Conservation (phyloP, 106 monocot species). For the Dendrobium officinale region DNA sequence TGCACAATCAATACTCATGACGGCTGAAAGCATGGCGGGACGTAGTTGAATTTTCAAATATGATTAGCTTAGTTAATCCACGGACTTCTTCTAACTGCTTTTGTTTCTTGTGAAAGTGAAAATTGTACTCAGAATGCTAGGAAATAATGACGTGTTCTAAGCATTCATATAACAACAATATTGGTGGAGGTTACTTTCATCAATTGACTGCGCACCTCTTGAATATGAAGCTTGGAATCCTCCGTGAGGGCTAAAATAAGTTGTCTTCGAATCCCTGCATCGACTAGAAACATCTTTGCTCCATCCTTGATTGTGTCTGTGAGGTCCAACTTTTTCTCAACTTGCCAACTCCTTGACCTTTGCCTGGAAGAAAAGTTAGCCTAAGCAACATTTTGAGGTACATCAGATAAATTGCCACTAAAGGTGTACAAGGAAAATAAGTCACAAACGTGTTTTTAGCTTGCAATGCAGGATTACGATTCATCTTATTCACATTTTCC, state of each 20-base stretch:
- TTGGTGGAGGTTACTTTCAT: not conserved
- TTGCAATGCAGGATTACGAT: conserved; percentile 69
- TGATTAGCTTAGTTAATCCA: too few species aligned
- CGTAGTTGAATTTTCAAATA: too few species aligned
- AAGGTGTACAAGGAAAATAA: conserved; percentile 6
- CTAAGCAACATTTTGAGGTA: not conserved
- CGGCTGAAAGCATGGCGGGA: too few species aligned
- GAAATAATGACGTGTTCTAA: not conserved
- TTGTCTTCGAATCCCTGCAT: conserved; percentile 79
- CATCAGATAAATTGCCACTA: not conserved
- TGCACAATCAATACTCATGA: too few species aligned
- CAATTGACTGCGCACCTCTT: conserved; percentile 59
- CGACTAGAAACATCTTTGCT: conserved; percentile 76
- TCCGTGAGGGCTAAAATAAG: conserved; percentile 95
- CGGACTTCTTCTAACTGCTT: too few species aligned
- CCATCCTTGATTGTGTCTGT: conserved; percentile 98
- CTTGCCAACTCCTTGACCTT: conserved; percentile 30
- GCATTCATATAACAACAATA: not conserved
- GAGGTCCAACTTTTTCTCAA: conserved; percentile 74
- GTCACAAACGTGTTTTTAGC: conserved; percentile 40
- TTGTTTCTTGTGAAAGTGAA: too few species aligned
- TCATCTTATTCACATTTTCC: conserved; percentile 95
- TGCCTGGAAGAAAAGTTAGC: conserved; percentile 22
- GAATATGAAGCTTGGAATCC: conserved; percentile 88
- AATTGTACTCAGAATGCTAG: not conserved